Base-by-base conservation (phyloP, 495 filamentous ascomycete genomes). In the Tuber aestivum region DNA sequence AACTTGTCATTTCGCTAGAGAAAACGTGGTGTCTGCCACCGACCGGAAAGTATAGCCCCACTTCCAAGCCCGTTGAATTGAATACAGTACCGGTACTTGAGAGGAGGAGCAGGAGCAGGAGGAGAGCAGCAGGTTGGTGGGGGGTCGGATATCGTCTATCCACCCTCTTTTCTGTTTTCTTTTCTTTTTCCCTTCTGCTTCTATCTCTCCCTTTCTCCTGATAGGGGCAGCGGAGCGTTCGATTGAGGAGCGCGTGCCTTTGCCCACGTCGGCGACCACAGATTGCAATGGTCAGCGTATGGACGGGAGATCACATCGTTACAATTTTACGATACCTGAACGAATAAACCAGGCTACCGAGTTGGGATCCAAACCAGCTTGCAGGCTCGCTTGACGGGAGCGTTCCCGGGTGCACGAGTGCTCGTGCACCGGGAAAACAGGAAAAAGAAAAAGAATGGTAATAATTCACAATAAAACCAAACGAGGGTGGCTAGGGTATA, bases 341-440 rank as follows among this genome's bases (percentile, higher is more conserved):
- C 56, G 56, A 65, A 65, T 65, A 27, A 65, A 32, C 56, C 56
- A 32, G 27, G 27, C 27, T 65, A 27, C 56, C 56, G 56, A 65
- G 56, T 65, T 65, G 56, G 56, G 32, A 32, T 65, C 56, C 56
- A 65, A 32, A 65, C 56, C 56, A 32, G 56, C 32, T 65, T 65
- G 56, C 56, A 65, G 56, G n/a, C 56, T 65, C 27, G 56, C 56
- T 65, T 65, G 56, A 65, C 56, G 56, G 56, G n/a, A 65, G n/a
- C n/a, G 56, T 32, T 65, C 56, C 56, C 56, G 56, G 56, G 12
- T 65, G n/a, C 27, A 65, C 56, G 56, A 65, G 56, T n/a, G 9
- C 40, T 41, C 40, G 40, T 41, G 23, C 48, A 56, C n/a, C 56
- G 14, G 56, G 56, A 65, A 61, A 65, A 65, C 48, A 56, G 5